phyloP scores from a whole-genome alignment of 1,284 basidiomycete species.

The Cutaneotrichosporon curvatum region DNA sequence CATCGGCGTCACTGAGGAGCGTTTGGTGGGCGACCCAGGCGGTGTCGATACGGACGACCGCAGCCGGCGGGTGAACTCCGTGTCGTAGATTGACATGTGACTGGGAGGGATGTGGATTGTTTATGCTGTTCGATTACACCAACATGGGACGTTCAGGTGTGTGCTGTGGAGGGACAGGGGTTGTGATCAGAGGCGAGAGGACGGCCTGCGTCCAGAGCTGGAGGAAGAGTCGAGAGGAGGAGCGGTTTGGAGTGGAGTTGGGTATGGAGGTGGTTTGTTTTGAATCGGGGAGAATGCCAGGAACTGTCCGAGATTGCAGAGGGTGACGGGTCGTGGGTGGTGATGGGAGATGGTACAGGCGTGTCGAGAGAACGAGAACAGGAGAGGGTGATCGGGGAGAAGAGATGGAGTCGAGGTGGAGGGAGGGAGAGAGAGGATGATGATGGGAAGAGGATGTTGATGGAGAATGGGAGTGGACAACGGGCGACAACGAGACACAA shows the following conservation, averaged over 20 bases:
- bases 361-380: no score
- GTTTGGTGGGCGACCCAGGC: conserved; percentile 7
- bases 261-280: background rate
- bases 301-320: background rate
- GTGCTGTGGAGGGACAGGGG: no score
- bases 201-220: background rate
- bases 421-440: no score
- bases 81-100: conserved; percentile 28
- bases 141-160: conserved; percentile 7
- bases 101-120: conserved; percentile 3
- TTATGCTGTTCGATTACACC: background rate
- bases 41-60: conserved; percentile 21
- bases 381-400: background rate
- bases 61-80: conserved; percentile 33
- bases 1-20: background rate
- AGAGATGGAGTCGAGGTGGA: no score
- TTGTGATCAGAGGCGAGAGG: no score
- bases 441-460: no score
- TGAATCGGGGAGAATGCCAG: background rate
- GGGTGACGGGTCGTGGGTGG: background rate
- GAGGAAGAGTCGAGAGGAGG: no score
- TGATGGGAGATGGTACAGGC: background rate
- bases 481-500: no score
- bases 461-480: no score
- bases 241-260: background rate